These are phyloP conservation scores for Athelia sp. DNA, from an alignment of 1,284 basidiomycete species.

Conservation along the genomic window DNA sequence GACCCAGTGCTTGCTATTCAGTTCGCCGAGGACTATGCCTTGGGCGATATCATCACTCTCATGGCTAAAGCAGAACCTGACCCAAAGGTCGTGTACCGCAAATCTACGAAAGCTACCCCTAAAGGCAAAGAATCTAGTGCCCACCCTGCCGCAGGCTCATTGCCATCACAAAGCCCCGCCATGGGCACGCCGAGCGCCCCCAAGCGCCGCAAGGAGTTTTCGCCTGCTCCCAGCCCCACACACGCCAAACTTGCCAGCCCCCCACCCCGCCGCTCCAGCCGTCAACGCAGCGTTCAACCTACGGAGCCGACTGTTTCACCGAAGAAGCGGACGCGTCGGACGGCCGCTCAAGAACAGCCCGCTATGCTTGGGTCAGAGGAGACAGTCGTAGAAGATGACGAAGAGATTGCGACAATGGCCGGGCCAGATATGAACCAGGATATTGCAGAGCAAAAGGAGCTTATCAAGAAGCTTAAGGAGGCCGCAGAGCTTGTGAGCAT, in stretches of 20 bases:
- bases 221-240: conserved; percentile 34
- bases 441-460: conserved; percentile 63
- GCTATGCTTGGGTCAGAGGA: conserved; percentile 56
- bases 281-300: conserved; percentile 45
- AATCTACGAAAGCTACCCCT: conserved; percentile 43
- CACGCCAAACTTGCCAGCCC: conserved; percentile 20
- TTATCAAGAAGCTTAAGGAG: conserved; percentile 60
- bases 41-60: conserved; percentile 55
- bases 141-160: conserved; percentile 19
- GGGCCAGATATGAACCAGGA: conserved; percentile 63
- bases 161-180: conserved; percentile 22
- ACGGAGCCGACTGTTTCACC: conserved; percentile 23
- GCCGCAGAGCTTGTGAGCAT: conserved; percentile 26
- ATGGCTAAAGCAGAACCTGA: conserved; percentile 78
- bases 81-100: conserved; percentile 70
- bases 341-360: conserved; percentile 23
- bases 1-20: conserved; percentile 67
- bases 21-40: conserved; percentile 60
- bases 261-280: conserved; percentile 41
- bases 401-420: conserved; percentile 42
- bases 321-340: conserved; percentile 34
- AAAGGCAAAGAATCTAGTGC: conserved; percentile 22
- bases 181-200: conserved; percentile 26
- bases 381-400: conserved; percentile 59
- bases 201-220: conserved; percentile 63